Evolutionary conservation across 495 filamentous ascomycete species (phyloP), one percentile per base, ranked within the genome.

Genomic region (Aspergillus conjunctus): DNA sequence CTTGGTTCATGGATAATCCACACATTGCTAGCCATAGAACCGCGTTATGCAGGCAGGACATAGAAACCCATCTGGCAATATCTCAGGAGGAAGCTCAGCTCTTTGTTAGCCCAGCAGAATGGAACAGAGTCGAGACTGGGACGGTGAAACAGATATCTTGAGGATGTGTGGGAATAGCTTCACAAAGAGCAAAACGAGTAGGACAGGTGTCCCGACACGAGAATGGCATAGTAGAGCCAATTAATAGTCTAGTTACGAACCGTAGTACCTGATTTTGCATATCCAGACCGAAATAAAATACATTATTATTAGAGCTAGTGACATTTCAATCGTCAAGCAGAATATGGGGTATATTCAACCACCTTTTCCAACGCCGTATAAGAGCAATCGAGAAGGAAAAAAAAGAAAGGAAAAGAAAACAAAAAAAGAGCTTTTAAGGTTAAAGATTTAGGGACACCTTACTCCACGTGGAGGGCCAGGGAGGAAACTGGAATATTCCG

Each of bases 401-500:
- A 46, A 20, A 46, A 46, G 5, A 15, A 21, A 41, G 34, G 34
- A 46, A 46, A 45, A 17, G 17, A 45, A 45, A 12, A 20, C 7
- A 7, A 46, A 48, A 48, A 11, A 14, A 48, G 33, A 56, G 48
- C 54, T 33, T 43, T n/a, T 21, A n/a, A 39, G 15, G 4, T 17
- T 3, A 45, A 54, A 34, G 55, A 61, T 7, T 62, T 60, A 48
- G 10, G 15, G 7, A 21, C 44, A 48, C 18, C n/a, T 18, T 17
- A 48, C 44, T 21, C 44, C 20, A 11, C 17, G 44, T 10, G 44
- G 15, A 21, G 44, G 44, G n/a, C 17, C 18, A 20, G 44, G 44
- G 6, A 48, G 17, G 11, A 50, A 41, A n/a, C 7, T 26, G 3
- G 59, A 56, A 41, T 65, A 65, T 17, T 62, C 64, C 4, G 64